Conservation (phyloP, 805 yeast species). For the Myxozyma kluyveri region DNA sequence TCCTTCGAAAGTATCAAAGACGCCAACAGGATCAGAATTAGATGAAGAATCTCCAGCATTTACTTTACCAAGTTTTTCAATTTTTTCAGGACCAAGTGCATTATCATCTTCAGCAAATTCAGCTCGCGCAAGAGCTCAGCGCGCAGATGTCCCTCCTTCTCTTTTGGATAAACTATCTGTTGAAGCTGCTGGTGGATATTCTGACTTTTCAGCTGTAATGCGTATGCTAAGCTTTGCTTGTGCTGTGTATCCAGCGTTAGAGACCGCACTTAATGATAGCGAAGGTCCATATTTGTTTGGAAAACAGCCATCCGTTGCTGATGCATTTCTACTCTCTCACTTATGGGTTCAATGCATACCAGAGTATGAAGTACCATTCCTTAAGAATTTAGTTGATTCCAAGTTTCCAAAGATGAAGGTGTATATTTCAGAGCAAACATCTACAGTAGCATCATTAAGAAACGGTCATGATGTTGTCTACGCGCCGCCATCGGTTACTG, state of each 20-base stretch:
- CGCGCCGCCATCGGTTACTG: neutral
- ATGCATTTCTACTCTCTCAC: conserved; percentile 26
- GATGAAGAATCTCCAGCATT: neutral
- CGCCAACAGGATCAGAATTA: neutral
- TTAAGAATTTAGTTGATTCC: conserved; percentile 16
- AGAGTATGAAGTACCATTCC: conserved; percentile 25
- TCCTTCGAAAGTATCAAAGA: neutral
- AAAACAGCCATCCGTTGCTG: conserved; percentile 23
- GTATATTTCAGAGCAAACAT: no score
- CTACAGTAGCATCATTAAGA: no score
- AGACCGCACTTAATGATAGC: conserved; percentile 3
- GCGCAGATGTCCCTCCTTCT: neutral
- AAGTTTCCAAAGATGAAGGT: conserved; percentile 11
- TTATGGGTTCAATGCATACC: conserved; percentile 21
- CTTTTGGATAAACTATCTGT: conserved; percentile 1
- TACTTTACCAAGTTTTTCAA: conserved; percentile 14
- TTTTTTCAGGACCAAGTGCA: conserved; percentile 13
- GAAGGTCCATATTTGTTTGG: conserved; percentile 4
- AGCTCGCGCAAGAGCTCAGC: neutral
- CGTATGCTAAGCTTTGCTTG: conserved; percentile 25
- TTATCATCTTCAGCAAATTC: neutral
- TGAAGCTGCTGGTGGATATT: neutral
- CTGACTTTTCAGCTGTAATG: conserved; percentile 22
- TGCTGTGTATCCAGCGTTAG: conserved; percentile 16
- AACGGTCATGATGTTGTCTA: no score